phyloP scores from a whole-genome alignment of 179 eudicot species.

The Spinacia oleracea region DNA sequence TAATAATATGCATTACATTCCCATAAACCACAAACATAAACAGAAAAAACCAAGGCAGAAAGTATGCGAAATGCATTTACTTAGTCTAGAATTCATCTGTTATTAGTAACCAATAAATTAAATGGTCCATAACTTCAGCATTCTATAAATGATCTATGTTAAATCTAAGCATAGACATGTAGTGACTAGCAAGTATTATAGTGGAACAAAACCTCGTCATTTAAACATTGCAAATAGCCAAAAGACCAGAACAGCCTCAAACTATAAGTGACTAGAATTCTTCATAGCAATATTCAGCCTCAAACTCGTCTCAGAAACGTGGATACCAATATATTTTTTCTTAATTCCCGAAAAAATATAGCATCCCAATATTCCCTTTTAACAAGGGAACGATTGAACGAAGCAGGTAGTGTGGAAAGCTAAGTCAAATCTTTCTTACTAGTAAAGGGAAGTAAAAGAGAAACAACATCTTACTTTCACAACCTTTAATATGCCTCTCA shows the following conservation, averaged over 20 bases:
- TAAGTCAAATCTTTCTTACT: slow-evolving; percentile 2
- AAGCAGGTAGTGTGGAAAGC: not conserved
- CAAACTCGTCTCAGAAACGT: not conserved
- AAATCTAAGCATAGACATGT: not conserved
- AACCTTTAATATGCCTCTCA: not conserved
- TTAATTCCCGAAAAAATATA: not conserved
- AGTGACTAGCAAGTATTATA: not conserved
- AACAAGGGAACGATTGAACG: not conserved
- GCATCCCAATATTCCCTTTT: not conserved
- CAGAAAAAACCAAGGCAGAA: not conserved
- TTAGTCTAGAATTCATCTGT: not conserved
- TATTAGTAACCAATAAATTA: not conserved
- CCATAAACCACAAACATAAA: not conserved
- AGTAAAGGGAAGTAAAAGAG: not conserved
- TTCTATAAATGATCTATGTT: not conserved
- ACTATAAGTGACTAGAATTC: not conserved
- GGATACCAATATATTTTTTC: not conserved
- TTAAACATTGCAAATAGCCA: not conserved
- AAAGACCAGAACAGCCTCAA: not conserved
- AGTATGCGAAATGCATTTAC: not conserved
- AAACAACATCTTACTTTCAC: not conserved
- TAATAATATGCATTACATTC: slow-evolving; percentile 12
- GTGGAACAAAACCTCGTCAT: too few relatives aligned
- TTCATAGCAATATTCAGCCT: not conserved
- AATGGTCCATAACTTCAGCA: not conserved